Base-by-base conservation (phyloP, 73 alveolate genomes). In the Stentor roeselii region DNA sequence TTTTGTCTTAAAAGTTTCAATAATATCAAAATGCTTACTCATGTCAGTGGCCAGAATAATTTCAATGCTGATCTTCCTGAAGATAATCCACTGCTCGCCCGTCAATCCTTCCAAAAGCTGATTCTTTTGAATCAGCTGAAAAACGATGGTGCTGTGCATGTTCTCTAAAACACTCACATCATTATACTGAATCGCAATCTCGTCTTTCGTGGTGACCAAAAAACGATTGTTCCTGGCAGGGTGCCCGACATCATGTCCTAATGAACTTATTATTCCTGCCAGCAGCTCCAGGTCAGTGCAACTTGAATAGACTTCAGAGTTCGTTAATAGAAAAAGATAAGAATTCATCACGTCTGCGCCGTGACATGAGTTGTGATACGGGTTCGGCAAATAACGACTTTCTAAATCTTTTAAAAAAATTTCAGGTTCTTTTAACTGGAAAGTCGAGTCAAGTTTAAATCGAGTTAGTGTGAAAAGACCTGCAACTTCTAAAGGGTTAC, bases 321-420 rank as follows among this genome's bases (percentile, higher is more conserved):
- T 59, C 3, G 27, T 3, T 38, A 90, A 15, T 38, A 60, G 75
- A 80, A 34, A 87, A 61, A 67, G 83, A 38, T 86, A 78, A 58
- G 88, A 90, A 80, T 90, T 90, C 78, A 89, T 82, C 34, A 92
- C 95, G 84, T 92, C 97, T 27, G 95, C 96, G 32, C 93, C 97
- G 82, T 92, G 97, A 59, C 78, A 75, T 34, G 86, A 82, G 32
- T 82, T 90, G 75, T 92, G 97, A 76, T 92, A 92, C 0, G 89
- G 90, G 75, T 89, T 89, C 3, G 27, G 60, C 41, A 59, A 67
- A 38, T 75, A 32, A 1, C 34, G 36, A 1, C 50, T 2, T 75
- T 76, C 84, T n/a, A 76, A 2, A 1, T 15, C 74, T 76, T 2
- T 76, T n/a, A 76, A 76, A 41, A 39, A 76, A 14, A 32, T 2